Evolutionary conservation across 1,139 yeast species (phyloP).

Genomic region (Yamadazyma siamensis): DNA sequence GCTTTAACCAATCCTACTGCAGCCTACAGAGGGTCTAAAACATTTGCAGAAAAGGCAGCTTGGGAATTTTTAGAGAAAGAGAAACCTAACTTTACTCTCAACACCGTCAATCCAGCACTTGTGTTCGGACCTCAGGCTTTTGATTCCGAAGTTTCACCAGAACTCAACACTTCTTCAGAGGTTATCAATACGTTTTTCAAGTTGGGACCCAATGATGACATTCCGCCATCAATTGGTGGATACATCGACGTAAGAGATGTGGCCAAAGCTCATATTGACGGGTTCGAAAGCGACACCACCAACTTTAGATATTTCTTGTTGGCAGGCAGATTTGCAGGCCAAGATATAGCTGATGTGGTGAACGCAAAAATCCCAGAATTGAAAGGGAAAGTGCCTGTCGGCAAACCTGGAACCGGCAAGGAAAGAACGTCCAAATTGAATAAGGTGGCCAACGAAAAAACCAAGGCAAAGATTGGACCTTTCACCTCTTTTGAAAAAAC

Average conservation of each 20-base stretch:
- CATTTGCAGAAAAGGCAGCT: slow-evolving; percentile 38
- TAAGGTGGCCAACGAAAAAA: slow-evolving; percentile 30
- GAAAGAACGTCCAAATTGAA: slow-evolving; percentile 18
- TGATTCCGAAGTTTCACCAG: slow-evolving; percentile 22
- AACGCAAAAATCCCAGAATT: slow-evolving; percentile 24
- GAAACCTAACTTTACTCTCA: slow-evolving; percentile 22
- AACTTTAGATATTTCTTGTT: slow-evolving; percentile 37
- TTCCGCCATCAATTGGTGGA: slow-evolving; percentile 15
- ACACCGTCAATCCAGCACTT: slow-evolving; percentile 26
- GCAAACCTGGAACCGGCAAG: slow-evolving; percentile 35
- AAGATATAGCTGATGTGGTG: slow-evolving; percentile 33
- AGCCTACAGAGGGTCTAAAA: slow-evolving; percentile 32
- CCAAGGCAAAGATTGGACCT: slow-evolving; percentile 31
- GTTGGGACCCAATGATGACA: slow-evolving; percentile 13
- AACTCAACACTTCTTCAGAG: slow-evolving; percentile 44
- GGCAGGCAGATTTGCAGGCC: slow-evolving; percentile 30
- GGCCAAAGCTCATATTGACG: slow-evolving; percentile 47
- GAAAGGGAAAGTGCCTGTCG: slow-evolving; percentile 37
- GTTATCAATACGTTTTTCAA: slow-evolving; percentile 20
- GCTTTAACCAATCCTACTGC: slow-evolving; percentile 17
- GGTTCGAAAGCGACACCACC: slow-evolving; percentile 26
- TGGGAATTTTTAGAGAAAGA: slow-evolving; percentile 45
- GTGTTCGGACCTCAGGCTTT: slow-evolving; percentile 40
- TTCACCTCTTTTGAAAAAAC: slow-evolving; percentile 34
- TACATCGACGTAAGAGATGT: slow-evolving; percentile 53